These are phyloP conservation scores for Carex myosuroides DNA, from an alignment of 176 grass and related monocot genomes.

Conservation along the genomic window DNA sequence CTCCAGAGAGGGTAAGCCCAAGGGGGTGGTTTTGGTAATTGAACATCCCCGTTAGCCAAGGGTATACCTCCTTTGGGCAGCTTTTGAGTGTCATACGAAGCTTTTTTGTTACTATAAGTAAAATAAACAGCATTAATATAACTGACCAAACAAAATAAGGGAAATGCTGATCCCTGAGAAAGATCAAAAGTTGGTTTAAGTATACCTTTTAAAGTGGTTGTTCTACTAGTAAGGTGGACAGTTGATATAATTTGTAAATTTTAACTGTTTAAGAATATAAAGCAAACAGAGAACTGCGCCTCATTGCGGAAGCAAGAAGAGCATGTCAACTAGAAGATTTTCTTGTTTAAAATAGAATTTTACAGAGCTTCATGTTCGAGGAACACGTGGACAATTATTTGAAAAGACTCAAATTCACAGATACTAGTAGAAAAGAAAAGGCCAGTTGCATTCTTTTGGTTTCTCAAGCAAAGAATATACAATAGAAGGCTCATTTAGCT, in stretches of 20 bases:
- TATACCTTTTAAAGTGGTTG: background rate
- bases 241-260: background rate
- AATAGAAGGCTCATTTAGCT: background rate
- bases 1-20: constrained; percentile 99
- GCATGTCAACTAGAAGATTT: background rate
- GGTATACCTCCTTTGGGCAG: constrained; percentile 85
- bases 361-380: background rate
- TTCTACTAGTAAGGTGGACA: background rate
- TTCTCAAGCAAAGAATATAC: background rate
- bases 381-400: background rate
- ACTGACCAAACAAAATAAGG: background rate
- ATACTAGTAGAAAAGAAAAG: background rate
- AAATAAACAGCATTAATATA: constrained; percentile 6
- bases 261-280: background rate
- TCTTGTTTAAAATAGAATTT: background rate
- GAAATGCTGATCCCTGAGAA: background rate
- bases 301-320: background rate
- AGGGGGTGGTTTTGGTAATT: constrained; percentile 92
- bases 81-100: constrained; percentile 65
- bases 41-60: constrained; percentile 89
- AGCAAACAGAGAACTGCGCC: background rate
- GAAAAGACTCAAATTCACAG: background rate
- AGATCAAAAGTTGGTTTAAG: background rate
- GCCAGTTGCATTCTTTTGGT: background rate
- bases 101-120: constrained; percentile 51